Percentiles rank a stretch among this genome's conserved stretches.
Conservation (phyloP, 257 asterid species). For the Haberlea rhodopensis region DNA sequence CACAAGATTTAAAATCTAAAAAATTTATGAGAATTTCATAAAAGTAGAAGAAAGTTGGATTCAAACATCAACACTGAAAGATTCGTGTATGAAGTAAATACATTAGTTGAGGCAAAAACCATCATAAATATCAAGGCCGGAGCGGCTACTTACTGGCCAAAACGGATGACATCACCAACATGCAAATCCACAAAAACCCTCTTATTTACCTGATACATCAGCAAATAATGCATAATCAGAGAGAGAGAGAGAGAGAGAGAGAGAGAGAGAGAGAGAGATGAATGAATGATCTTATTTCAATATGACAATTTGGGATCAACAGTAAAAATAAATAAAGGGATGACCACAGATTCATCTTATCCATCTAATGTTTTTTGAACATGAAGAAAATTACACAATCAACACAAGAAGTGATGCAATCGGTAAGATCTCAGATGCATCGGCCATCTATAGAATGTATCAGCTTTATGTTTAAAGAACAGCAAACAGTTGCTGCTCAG, state of each 20-base stretch:
- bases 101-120: background rate
- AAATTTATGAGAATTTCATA: slow-evolving; percentile 1
- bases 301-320: no score
- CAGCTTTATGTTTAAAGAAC: background rate
- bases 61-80: slow-evolving; percentile 1
- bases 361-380: no score
- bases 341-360: background rate
- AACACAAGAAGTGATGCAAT: background rate
- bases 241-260: no score
- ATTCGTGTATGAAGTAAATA: slow-evolving; percentile 13
- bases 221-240: slow-evolving; percentile 25
- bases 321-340: slow-evolving; percentile 18
- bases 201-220: slow-evolving; percentile 57
- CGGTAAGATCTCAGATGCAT: slow-evolving; percentile 17
- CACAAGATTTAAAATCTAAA: no score
- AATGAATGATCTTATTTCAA: slow-evolving; percentile 7
- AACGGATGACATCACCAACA: slow-evolving; percentile 91
- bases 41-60: slow-evolving; percentile 1
- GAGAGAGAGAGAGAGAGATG: no score
- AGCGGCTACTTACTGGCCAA: slow-evolving; percentile 78
- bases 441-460: background rate
- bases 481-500: slow-evolving; percentile 12
- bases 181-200: slow-evolving; percentile 76
- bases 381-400: slow-evolving; percentile 5
- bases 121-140: no score